Evolutionary conservation across 2,329 filamentous ascomycete genomes (phyloP), one percentile per base, ranked within the genome.

Genomic region (Cordyceps javanica): DNA sequence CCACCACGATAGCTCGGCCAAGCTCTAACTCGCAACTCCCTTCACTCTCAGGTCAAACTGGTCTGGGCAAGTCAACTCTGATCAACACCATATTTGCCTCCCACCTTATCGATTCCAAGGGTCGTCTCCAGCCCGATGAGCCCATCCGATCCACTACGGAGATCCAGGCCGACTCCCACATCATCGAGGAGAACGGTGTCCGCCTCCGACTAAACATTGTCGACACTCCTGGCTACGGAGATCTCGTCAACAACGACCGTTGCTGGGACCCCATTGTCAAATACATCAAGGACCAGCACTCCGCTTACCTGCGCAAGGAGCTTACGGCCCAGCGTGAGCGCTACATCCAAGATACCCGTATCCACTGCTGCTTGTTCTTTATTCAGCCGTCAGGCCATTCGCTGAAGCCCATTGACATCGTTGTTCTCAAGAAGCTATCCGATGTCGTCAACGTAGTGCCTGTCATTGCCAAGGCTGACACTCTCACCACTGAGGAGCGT

Each of bases 261-360:
- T 99, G 94, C 87, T 99, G 94, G 94, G 94, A 99, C 73, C 94
- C 94, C 63, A 99, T 99, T 74, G 93, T 99, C 82, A 99, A 99
- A 82, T 99, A 99, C 79, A 99, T 99, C 84, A 99, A 99, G 84
- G 94, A 99, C 77, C 94, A 99, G 82, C 94, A 99, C 82, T 97
- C 91, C 55, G 93, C 94, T 69, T 99, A 97, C 80, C 86, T 99
- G 67, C 90, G 94, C 77, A 99, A 99, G 84, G 94, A 99, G 77
- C 91, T 99, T 70, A 97, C 94, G 57, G 94, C 94, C 66, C 94
- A 99, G 82, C 90, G 94, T 77, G 94, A 99, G 79, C 89, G 94
- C 70, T 99, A 99, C 77, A 97, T 99, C 66, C 93, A 96, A 80
- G 94, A 99, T 77, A 99, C 94, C 65, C 90, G 94, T 70, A 97